phyloP scores from a whole-genome alignment of 225 moss, liverwort and hornwort species.

The Polytrichum formosum region DNA sequence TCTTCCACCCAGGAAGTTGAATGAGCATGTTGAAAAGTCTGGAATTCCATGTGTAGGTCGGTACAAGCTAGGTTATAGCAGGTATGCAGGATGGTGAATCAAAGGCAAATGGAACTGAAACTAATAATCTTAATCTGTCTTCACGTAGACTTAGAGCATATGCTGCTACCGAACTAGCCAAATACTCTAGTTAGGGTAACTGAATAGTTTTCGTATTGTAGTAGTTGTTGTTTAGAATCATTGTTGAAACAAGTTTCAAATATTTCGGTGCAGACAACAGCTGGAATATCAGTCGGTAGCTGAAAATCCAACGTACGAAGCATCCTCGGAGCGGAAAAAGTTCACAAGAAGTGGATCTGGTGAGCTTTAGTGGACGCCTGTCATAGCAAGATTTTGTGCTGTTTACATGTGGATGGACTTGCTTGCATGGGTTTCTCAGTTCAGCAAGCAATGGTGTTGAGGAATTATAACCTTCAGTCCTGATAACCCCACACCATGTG shows the following conservation, averaged over 20 bases:
- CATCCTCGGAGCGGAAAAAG: slow-evolving; percentile 30
- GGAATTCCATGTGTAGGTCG: no score
- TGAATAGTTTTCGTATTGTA: background rate
- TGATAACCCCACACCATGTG: background rate
- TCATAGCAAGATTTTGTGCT: background rate
- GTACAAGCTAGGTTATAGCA: no score
- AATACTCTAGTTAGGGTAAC: background rate
- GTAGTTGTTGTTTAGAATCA: background rate
- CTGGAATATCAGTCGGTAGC: slow-evolving; percentile 31
- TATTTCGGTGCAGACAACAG: slow-evolving; percentile 27
- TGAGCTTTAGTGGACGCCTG: slow-evolving; percentile 9
- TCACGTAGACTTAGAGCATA: no score
- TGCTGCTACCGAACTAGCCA: no score
- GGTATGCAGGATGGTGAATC: no score
- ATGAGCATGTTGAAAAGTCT: no score
- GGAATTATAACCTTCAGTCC: background rate
- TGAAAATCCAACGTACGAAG: slow-evolving; percentile 50
- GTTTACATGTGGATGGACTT: no score
- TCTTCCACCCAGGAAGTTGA: no score
- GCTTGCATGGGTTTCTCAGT: no score
- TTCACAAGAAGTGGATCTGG: slow-evolving; percentile 29
- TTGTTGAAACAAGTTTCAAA: no score
- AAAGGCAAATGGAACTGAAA: no score
- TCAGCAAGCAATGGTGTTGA: background rate
- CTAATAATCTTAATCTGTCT: no score